Evolutionary conservation across 1,284 basidiomycete genomes (phyloP).

Genomic region (Microstroma glucosiphilum): DNA sequence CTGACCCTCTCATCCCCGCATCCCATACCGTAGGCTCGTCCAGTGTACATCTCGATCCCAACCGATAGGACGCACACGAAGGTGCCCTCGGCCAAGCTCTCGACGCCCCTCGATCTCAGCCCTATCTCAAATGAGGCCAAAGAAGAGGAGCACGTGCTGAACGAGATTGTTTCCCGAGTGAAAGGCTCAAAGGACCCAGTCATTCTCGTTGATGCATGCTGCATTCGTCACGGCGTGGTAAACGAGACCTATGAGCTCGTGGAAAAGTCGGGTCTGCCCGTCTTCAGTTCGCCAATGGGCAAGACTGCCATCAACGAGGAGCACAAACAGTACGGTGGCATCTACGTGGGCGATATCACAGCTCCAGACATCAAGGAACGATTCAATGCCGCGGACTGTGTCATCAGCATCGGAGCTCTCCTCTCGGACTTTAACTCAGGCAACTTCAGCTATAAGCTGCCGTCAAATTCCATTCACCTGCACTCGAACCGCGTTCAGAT

Average conservation of each 20-base stretch:
- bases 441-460: conserved; percentile 54
- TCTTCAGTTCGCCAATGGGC: conserved; percentile 71
- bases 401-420: conserved; percentile 73
- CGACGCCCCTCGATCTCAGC: conserved; percentile 54
- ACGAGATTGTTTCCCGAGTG: conserved; percentile 63
- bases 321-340: conserved; percentile 79
- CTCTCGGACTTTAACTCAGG: conserved; percentile 88
- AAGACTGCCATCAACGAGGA: conserved; percentile 74
- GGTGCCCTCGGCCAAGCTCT: conserved; percentile 64
- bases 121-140: conserved; percentile 57
- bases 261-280: conserved; percentile 57
- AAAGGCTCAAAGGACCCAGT: conserved; percentile 64
- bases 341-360: conserved; percentile 52
- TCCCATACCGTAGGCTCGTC: conserved; percentile 42
- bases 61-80: conserved; percentile 71
- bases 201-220: conserved; percentile 82
- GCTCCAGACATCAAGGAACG: conserved; percentile 63
- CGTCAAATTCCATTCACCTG: conserved; percentile 58
- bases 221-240: conserved; percentile 69
- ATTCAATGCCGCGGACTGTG: conserved; percentile 74
- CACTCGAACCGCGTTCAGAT: conserved; percentile 59
- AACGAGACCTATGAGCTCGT: conserved; percentile 66
- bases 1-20: too few species aligned
- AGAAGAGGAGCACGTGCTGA: conserved; percentile 54
- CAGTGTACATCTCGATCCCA: conserved; percentile 81